Evolutionary conservation across 1,139 yeast genomes (phyloP), one percentile per base, ranked within the genome.

Genomic region (Scheffersomyces insectosa): DNA sequence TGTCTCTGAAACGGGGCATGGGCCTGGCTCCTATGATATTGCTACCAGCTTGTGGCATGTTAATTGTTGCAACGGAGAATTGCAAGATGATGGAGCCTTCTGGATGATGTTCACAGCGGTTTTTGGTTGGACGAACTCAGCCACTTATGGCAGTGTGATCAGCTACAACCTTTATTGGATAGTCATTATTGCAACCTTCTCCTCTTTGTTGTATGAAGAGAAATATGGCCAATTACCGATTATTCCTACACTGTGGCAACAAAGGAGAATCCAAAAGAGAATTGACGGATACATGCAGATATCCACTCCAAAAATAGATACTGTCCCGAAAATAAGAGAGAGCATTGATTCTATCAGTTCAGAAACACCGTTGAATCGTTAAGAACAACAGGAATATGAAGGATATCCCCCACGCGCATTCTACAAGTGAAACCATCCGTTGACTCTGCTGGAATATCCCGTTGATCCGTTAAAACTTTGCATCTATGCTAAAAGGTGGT

Each of bases 121-220:
- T 11, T 76, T 93, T 44, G 99, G 98, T 1, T 91, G 99, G 99
- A 88, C 93, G 31, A 91, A 91, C 65, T 82, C 95, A 31, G 98
- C 97, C 13, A 90, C 97, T 2, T 88, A 87, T 60, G 97, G 97
- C 14, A 88, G 96, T 33, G 90, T 91, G n/a, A 63, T 77, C 15
- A 79, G 90, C 41, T 91, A 91, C 65, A 77, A 82, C 51, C 49
- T 72, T 5, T 91, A 88, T 66, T 91, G 99, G 99, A 37, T 80
- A 5, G 63, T 75, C 30, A 79, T 89, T 11, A 80, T 85, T 36
- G 44, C 62, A 0, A 42, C 40, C 5, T 44, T 53, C 33, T 25
- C 16, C 7, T 32, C 41, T 4, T 46, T 43, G 55, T 64, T 80
- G 43, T 75, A 68, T 49, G 84, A 83, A 58, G 96, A 89, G 65